Evolutionary conservation across 2,329 filamentous ascomycete species (phyloP).

Genomic region (Teratosphaeria epicoccoides): DNA sequence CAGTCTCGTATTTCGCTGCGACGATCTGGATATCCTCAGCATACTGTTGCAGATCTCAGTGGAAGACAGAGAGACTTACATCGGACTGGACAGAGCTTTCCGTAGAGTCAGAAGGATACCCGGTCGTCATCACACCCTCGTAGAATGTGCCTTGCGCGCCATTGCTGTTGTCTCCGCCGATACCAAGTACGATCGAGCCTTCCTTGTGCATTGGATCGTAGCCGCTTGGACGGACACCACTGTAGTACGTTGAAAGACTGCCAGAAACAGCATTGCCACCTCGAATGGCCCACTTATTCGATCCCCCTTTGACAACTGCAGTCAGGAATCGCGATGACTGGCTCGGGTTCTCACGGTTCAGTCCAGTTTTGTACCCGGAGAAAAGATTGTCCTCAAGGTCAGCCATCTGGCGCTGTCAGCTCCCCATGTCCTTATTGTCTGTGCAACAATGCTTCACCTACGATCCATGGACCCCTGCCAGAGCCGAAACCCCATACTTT

Average conservation of each 20-base stretch:
- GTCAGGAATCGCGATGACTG: conserved; percentile 47
- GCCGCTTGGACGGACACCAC: conserved; percentile 39
- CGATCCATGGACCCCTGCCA: conserved; percentile 35
- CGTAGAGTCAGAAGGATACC: conserved; percentile 49
- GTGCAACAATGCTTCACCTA: neutral
- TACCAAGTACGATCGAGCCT: conserved; percentile 54
- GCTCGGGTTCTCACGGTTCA: conserved; percentile 44
- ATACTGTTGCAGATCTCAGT: neutral
- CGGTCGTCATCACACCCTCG: conserved; percentile 54
- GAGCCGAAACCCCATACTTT: conserved; percentile 46
- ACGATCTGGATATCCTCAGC: conserved; percentile 3
- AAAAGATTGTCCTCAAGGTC: conserved; percentile 58
- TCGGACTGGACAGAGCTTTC: conserved; percentile 42
- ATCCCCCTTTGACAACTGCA: conserved; percentile 44
- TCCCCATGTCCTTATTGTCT: neutral
- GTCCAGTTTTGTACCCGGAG: conserved; percentile 37
- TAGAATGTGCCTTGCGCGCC: conserved; percentile 44
- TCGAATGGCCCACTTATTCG: conserved; percentile 49
- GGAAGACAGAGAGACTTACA: conserved; percentile 28
- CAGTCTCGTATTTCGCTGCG: conserved; percentile 41
- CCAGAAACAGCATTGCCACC: conserved; percentile 45
- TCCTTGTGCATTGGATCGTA: conserved; percentile 55
- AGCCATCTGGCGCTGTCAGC: conserved; percentile 40
- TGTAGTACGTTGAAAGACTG: conserved; percentile 48
- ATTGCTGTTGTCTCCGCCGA: conserved; percentile 54